Percentiles rank a stretch among this genome's conserved stretches.
phyloP scores from a whole-genome alignment of 1,139 yeast genomes.

The Yamadazyma taylorii region DNA sequence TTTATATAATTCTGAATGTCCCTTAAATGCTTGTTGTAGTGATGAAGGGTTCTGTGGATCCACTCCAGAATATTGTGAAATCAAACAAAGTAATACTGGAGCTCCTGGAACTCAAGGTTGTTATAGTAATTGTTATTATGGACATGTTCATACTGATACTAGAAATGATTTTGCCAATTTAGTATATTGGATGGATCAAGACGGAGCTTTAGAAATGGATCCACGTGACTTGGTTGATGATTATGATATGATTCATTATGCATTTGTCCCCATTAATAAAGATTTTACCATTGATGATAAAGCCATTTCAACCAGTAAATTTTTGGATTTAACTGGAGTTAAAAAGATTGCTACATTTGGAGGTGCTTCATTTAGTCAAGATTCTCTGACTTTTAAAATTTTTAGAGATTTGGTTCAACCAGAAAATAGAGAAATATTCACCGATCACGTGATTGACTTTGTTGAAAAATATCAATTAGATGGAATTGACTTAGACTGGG shows the following conservation, averaged over 20 bases:
- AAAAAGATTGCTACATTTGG: slow-evolving; percentile 20
- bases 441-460: slow-evolving; percentile 16
- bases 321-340: slow-evolving; percentile 10
- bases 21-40: slow-evolving; percentile 21
- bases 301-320: slow-evolving; percentile 8
- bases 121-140: slow-evolving; percentile 19
- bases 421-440: slow-evolving; percentile 14
- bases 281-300: slow-evolving; percentile 15
- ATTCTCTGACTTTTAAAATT: slow-evolving; percentile 11
- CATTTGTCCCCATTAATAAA: slow-evolving; percentile 16
- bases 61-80: slow-evolving; percentile 16
- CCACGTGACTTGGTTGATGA: slow-evolving; percentile 7
- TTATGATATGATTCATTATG: slow-evolving; percentile 18
- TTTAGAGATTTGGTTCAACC: slow-evolving; percentile 15
- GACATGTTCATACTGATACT: slow-evolving; percentile 14
- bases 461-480: slow-evolving; percentile 17
- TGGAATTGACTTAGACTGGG: slow-evolving; percentile 26
- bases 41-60: slow-evolving; percentile 17
- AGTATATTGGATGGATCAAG: slow-evolving; percentile 18
- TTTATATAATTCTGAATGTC: slow-evolving; percentile 13
- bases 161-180: slow-evolving; percentile 15
- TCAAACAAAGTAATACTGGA: slow-evolving; percentile 7
- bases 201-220: slow-evolving; percentile 9
- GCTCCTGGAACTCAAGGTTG: slow-evolving; percentile 17
- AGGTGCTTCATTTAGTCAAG: slow-evolving; percentile 18